Conservation (phyloP, 352 stramenopile genomes). For the Pythium sukuiense region DNA sequence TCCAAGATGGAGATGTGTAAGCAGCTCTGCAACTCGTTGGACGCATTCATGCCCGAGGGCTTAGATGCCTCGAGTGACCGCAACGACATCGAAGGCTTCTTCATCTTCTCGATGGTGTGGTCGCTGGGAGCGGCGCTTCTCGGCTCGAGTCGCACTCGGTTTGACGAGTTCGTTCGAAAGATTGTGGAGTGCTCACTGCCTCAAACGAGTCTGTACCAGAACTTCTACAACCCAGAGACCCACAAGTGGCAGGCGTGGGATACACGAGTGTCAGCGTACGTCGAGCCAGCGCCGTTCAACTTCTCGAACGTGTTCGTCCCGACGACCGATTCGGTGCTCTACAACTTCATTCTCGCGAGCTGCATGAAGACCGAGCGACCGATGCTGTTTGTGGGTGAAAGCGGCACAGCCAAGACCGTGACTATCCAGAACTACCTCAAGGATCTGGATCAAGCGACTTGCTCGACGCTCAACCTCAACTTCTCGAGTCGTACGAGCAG, state of each 20-base stretch:
- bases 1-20: slow-evolving; percentile 96
- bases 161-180: slow-evolving; percentile 91
- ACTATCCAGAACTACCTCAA: slow-evolving; percentile 95
- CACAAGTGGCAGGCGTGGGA: slow-evolving; percentile 93
- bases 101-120: slow-evolving; percentile 94
- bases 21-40: slow-evolving; percentile 91
- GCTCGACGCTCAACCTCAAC: slow-evolving; percentile 86
- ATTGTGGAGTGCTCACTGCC: slow-evolving; percentile 80
- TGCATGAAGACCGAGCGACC: slow-evolving; percentile 87
- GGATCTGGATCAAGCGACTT: slow-evolving; percentile 66
- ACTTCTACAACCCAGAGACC: slow-evolving; percentile 89
- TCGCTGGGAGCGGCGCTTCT: slow-evolving; percentile 90
- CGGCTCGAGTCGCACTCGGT: slow-evolving; percentile 69
- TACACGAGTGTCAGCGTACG: slow-evolving; percentile 83
- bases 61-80: slow-evolving; percentile 49
- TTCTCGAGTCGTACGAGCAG: slow-evolving; percentile 94
- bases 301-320: slow-evolving; percentile 96
- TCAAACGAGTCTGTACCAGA: slow-evolving; percentile 78
- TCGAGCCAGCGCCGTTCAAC: slow-evolving; percentile 91
- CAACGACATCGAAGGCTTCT: slow-evolving; percentile 88
- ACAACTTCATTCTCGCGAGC: slow-evolving; percentile 90
- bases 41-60: slow-evolving; percentile 82
- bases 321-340: slow-evolving; percentile 93
- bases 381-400: slow-evolving; percentile 93
- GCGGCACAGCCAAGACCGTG: slow-evolving; percentile 94